phyloP scores from a whole-genome alignment of 2,329 filamentous ascomycete species.

The Periconia digitata region DNA sequence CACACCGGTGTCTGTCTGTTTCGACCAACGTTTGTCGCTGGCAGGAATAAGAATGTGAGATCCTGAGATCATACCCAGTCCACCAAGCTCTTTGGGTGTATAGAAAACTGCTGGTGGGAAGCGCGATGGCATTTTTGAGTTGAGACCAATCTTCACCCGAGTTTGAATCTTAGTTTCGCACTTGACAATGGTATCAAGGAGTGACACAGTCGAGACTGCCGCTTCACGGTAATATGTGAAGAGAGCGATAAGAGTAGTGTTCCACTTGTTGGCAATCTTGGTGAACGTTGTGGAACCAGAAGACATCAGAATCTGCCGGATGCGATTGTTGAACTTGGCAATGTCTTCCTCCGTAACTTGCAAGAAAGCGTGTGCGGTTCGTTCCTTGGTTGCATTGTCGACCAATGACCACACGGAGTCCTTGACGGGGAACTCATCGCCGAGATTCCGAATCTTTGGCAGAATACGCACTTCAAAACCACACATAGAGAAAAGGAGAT shows the following conservation, averaged over 20 bases:
- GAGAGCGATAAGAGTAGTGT: slow-evolving; percentile 91
- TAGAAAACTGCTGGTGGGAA: slow-evolving; percentile 99
- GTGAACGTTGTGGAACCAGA: slow-evolving; percentile 99
- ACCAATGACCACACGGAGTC: slow-evolving; percentile 98
- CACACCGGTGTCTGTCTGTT: slow-evolving; percentile 95
- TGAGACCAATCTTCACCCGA: slow-evolving; percentile 95
- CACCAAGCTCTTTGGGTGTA: slow-evolving; percentile 95
- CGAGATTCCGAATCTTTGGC: slow-evolving; percentile 91
- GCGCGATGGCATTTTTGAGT: slow-evolving; percentile 98
- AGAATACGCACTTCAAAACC: slow-evolving; percentile 97
- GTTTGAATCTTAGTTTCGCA: slow-evolving; percentile 99
- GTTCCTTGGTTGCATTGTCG: slow-evolving; percentile 94
- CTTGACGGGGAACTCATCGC: slow-evolving; percentile 95
- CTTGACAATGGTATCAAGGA: slow-evolving; percentile 97
- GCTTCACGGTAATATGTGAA: slow-evolving; percentile 99
- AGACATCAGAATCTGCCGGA: slow-evolving; percentile 98
- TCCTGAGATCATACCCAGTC: slow-evolving; percentile 97
- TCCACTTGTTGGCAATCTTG: slow-evolving; percentile 99
- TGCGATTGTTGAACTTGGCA: slow-evolving; percentile 98
- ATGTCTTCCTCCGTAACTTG: slow-evolving; percentile 98
- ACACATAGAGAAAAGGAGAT: slow-evolving; percentile 95
- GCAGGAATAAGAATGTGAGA: slow-evolving; percentile 97
- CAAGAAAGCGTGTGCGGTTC: slow-evolving; percentile 94
- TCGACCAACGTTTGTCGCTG: slow-evolving; percentile 96
- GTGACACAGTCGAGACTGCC: slow-evolving; percentile 88